These are phyloP conservation scores for Trametes sanguinea DNA, from an alignment of 768 basidiomycete genomes.

Conservation along the genomic window DNA sequence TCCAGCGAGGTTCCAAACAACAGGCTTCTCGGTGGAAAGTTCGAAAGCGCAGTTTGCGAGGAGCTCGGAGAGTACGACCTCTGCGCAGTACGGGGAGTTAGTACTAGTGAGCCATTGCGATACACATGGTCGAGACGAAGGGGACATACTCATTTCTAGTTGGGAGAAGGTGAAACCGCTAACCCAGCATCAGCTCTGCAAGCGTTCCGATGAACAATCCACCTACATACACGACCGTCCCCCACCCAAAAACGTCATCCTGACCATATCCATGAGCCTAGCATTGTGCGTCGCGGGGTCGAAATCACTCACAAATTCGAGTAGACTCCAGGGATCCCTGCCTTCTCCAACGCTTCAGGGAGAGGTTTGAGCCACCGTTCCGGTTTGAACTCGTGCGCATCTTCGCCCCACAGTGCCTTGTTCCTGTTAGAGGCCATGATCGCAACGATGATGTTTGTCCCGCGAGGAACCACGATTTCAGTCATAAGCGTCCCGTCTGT, in stretches of 20 bases:
- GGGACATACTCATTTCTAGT: slow-evolving; percentile 28
- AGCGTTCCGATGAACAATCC: background rate
- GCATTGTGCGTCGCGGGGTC: background rate
- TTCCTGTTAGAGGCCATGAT: slow-evolving; percentile 51
- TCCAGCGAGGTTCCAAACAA: slow-evolving; percentile 32
- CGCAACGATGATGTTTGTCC: slow-evolving; percentile 45
- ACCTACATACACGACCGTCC: slow-evolving; percentile 13
- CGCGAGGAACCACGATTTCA: slow-evolving; percentile 49
- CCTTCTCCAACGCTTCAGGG: slow-evolving; percentile 21
- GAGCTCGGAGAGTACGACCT: slow-evolving; percentile 33
- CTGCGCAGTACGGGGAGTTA: slow-evolving; percentile 13
- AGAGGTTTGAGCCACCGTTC: slow-evolving; percentile 57
- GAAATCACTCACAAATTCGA: slow-evolving; percentile 23
- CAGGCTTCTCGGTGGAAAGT: slow-evolving; percentile 22
- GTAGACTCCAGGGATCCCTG: slow-evolving; percentile 28
- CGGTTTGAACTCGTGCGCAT: slow-evolving; percentile 60
- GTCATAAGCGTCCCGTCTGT: slow-evolving; percentile 41
- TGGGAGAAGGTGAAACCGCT: slow-evolving; percentile 31
- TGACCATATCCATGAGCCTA: background rate
- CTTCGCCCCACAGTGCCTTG: slow-evolving; percentile 60
- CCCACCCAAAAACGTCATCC: slow-evolving; percentile 12
- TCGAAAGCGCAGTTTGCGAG: slow-evolving; percentile 32
- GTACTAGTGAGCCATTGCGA: slow-evolving; percentile 11
- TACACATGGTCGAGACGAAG: slow-evolving; percentile 26
- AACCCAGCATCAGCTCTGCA: background rate